A percentile compares a stretch with the other conserved stretches of the same genome.
These are phyloP conservation scores for Dictyostelium citrinum DNA, from an alignment of 78 protist species.

Conservation along the genomic window DNA sequence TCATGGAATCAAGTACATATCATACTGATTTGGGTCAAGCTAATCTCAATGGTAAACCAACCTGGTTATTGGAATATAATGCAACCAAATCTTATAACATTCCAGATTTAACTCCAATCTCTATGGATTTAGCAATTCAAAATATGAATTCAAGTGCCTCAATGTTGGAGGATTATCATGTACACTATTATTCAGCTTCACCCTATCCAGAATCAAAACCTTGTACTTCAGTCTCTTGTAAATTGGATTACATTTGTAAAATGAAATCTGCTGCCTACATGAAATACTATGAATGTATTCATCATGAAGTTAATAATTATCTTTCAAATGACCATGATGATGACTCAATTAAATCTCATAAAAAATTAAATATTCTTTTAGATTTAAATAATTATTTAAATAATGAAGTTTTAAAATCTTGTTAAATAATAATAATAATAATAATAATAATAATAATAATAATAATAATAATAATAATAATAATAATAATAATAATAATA, in stretches of 20 bases:
- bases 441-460: not conserved
- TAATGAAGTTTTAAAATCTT: not conserved
- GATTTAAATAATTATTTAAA: not conserved
- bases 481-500: too few species aligned
- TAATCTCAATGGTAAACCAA: conserved; percentile 2
- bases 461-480: not conserved
- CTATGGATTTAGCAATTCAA: not conserved
- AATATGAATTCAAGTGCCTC: not conserved
- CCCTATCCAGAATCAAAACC: conserved; percentile 28
- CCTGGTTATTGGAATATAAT: conserved; percentile 48
- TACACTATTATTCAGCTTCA: not conserved
- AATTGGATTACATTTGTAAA: not conserved
- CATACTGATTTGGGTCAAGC: conserved; percentile 10
- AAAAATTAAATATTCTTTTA: not conserved
- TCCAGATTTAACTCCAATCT: conserved; percentile 2
- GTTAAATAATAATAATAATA: not conserved
- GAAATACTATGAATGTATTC: conserved; percentile 13
- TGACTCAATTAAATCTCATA: not conserved
- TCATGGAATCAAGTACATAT: conserved; percentile 45
- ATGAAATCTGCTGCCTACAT: not conserved
- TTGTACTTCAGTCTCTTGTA: not conserved
- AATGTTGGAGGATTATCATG: conserved; percentile 9
- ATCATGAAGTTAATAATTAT: not conserved
- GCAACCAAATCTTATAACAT: conserved; percentile 16
- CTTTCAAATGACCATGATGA: not conserved